Evolutionary conservation across 768 basidiomycete genomes (phyloP).

Genomic region (Boletus vinaceobasis): DNA sequence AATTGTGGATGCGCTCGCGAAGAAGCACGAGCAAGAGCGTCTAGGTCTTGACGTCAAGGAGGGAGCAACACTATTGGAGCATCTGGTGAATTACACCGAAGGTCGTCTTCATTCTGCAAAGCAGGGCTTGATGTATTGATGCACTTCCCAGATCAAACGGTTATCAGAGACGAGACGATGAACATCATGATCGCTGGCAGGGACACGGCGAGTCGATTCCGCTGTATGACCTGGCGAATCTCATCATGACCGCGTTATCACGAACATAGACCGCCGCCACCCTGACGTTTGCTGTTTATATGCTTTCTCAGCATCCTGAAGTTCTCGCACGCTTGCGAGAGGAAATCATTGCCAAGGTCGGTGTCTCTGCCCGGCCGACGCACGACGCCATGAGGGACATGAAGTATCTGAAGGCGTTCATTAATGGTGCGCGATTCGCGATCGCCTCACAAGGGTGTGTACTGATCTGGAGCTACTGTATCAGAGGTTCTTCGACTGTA

Average conservation of each 20-base stretch:
- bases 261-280: slow-evolving; percentile 28
- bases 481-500: slow-evolving; percentile 33
- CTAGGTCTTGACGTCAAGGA: slow-evolving; percentile 26
- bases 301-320: slow-evolving; percentile 50
- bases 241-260: not conserved
- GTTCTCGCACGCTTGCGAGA: slow-evolving; percentile 47
- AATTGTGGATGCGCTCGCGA: slow-evolving; percentile 38
- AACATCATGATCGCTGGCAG: slow-evolving; percentile 31
- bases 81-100: slow-evolving; percentile 52
- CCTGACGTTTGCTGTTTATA: slow-evolving; percentile 38
- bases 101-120: slow-evolving; percentile 28
- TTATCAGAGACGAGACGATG: slow-evolving; percentile 25
- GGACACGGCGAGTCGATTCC: slow-evolving; percentile 40
- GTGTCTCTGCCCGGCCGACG: slow-evolving; percentile 45
- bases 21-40: slow-evolving; percentile 25
- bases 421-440: slow-evolving; percentile 46
- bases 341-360: slow-evolving; percentile 55
- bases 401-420: slow-evolving; percentile 56
- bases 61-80: slow-evolving; percentile 46
- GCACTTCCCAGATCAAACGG: slow-evolving; percentile 15
- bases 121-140: not conserved
- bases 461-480: not conserved
- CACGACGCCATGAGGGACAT: slow-evolving; percentile 58
- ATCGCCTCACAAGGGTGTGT: not conserved
- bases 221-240: not conserved